A percentile compares a stretch with the other conserved stretches of the same genome.
Conservation (phyloP, 345 rosid species). For the Citrus sinensis region DNA sequence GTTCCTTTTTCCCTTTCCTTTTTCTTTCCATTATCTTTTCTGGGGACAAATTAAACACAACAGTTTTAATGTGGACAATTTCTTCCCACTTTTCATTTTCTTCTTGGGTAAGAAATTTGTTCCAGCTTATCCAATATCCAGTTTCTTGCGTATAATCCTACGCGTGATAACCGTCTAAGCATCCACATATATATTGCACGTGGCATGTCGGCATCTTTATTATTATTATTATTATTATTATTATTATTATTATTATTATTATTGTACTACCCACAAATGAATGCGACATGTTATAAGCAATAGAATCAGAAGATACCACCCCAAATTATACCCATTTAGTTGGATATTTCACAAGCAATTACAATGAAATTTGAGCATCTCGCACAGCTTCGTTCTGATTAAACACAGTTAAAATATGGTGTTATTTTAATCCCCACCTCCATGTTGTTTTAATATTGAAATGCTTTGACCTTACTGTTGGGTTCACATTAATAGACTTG, state of each 20-base stretch:
- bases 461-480: neutral
- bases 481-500: neutral
- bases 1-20: neutral
- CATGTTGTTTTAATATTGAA: too few relatives aligned
- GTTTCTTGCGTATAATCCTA: neutral
- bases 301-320: neutral
- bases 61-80: neutral
- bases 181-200: neutral
- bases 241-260: too few relatives aligned
- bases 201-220: neutral
- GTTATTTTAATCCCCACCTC: neutral
- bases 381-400: neutral
- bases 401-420: neutral
- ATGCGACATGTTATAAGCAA: neutral
- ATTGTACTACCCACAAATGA: neutral
- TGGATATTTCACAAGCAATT: neutral
- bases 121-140: constrained; percentile 11
- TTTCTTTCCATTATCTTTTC: neutral
- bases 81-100: neutral
- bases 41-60: neutral
- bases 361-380: neutral
- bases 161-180: neutral
- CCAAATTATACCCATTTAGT: neutral
- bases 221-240: neutral
- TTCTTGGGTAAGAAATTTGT: neutral